Evolutionary conservation across 2,329 filamentous ascomycete genomes (phyloP), one percentile per base, ranked within the genome.

Genomic region (Ophiostoma angusticollis): DNA sequence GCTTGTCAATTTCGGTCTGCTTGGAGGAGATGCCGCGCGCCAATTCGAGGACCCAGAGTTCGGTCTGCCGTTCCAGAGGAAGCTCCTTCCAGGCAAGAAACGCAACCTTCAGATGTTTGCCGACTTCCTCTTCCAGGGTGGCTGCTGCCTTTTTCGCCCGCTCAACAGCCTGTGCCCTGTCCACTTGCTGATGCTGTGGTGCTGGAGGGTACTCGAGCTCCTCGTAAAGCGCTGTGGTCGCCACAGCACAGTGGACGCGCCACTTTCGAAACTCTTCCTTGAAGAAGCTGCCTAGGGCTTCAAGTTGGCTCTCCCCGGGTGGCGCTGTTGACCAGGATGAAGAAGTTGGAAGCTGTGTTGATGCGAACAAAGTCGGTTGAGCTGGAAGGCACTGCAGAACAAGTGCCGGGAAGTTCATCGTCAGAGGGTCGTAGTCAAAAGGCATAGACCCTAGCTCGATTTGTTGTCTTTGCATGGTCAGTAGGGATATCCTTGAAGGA

Each of bases 341-440:
- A 16, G 74, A 67, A 0, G 80, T 84, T 2, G 85, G 68, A 51
- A 93, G 80, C 22, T 86, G 84, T 6, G 80, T 84, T 1, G 79
- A 74, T 9, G 84, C 81, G 61, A 87, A 89, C 6, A 95, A 67
- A 1, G 84, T 91, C 4, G 84, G 78, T 3, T 87, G 85, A 9
- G 83, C 70, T 25, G 81, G 75, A 1, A 96, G 74, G 48, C 89
- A 80, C 46, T 81, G 83, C 9, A 95, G 72, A 25, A 80, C 85
- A 29, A 96, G 70, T 6, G 82, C 78, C 6, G 87, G 85, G 52
- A 94, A 95, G 43, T 85, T 85, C 55, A 93, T 75, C 5, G 81
- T 70, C 44, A 87, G 74, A 24, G 89, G 81, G 48, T 95, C 84
- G 60, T 94, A 93, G 47, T 89, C 82, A 50, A 80, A 79, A 3